phyloP scores from a whole-genome alignment of 139 green algal genomes.

The Chlamydomonas eustigma region DNA sequence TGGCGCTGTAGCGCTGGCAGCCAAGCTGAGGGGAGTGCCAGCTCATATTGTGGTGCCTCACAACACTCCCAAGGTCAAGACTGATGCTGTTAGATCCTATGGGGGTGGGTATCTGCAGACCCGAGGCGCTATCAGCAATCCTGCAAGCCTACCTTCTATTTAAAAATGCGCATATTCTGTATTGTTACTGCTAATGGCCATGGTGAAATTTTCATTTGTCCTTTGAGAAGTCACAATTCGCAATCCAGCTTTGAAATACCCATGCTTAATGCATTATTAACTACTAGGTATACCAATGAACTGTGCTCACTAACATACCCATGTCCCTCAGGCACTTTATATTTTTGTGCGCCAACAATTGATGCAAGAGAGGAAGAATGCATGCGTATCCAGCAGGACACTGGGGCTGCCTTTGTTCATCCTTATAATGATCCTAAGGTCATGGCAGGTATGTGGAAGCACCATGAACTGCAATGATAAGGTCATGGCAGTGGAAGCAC shows the following conservation, averaged over 20 bases:
- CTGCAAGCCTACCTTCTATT: too few species aligned
- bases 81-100: slow-evolving; percentile 55
- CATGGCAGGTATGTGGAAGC: neutral
- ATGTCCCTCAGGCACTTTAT: slow-evolving; percentile 34
- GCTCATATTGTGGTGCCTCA: slow-evolving; percentile 70
- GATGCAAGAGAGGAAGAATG: slow-evolving; percentile 48
- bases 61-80: slow-evolving; percentile 62
- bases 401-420: slow-evolving; percentile 63
- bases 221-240: too few species aligned
- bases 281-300: too few species aligned
- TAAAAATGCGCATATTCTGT: too few species aligned
- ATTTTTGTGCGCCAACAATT: slow-evolving; percentile 62
- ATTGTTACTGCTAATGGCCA: too few species aligned
- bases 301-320: too few species aligned
- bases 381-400: slow-evolving; percentile 38
- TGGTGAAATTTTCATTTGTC: too few species aligned
- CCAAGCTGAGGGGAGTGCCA: slow-evolving; percentile 50
- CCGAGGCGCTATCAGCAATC: neutral
- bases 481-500: too few species aligned
- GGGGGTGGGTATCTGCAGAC: slow-evolving; percentile 31
- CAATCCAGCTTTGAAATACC: too few species aligned
- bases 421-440: slow-evolving; percentile 72
- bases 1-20: slow-evolving; percentile 51
- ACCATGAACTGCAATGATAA: neutral
- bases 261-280: too few species aligned